These are phyloP conservation scores for Gelatoporia subvermispora DNA, from an alignment of 768 basidiomycete species.

Conservation along the genomic window DNA sequence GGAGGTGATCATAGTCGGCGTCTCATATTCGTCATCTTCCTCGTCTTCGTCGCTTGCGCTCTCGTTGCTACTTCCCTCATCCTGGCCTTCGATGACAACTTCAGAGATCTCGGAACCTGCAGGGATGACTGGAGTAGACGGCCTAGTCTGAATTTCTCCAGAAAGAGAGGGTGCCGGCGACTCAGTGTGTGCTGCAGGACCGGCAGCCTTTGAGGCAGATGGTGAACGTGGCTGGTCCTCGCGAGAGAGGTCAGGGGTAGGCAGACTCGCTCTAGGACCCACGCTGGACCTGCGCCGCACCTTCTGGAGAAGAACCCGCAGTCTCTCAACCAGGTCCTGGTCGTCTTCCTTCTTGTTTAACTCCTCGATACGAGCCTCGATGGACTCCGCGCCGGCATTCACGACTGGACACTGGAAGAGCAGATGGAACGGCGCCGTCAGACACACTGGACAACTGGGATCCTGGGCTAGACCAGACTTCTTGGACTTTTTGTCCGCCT, in stretches of 20 bases:
- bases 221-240: no score
- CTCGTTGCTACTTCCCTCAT: constrained; percentile 38
- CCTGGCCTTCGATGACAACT: constrained; percentile 30
- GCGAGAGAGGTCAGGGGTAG: background rate
- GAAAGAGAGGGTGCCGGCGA: constrained; percentile 1
- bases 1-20: background rate
- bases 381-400: constrained; percentile 34
- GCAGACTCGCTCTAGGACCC: no score
- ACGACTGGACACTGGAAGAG: constrained; percentile 48
- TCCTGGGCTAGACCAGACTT: constrained; percentile 6
- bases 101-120: constrained; percentile 30
- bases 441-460: constrained; percentile 42
- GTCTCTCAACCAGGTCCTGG: constrained; percentile 34
- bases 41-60: constrained; percentile 22
- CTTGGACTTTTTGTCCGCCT: background rate
- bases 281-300: constrained; percentile 23
- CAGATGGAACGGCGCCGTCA: constrained; percentile 38
- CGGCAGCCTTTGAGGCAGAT: background rate
- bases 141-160: constrained; percentile 1
- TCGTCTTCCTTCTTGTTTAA: constrained; percentile 26
- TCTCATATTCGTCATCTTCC: constrained; percentile 12
- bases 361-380: constrained; percentile 43
- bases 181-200: background rate
- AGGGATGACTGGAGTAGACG: constrained; percentile 21
- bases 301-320: constrained; percentile 27